Base-by-base conservation (phyloP, 2,329 filamentous ascomycete species). In the Endothia cerciana region DNA sequence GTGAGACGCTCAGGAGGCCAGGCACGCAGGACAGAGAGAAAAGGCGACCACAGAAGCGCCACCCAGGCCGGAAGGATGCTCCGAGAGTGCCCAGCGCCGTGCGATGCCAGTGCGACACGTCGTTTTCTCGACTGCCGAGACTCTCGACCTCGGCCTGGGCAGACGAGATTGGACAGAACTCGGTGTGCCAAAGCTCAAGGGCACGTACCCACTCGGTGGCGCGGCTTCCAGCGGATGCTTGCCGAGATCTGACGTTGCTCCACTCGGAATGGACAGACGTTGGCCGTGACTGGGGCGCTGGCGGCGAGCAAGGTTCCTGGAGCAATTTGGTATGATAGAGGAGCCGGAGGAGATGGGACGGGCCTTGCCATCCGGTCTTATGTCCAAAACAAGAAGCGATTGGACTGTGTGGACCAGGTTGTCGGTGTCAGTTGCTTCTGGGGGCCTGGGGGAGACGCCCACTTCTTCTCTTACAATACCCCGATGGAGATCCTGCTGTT, bases 181-280 rank as follows among this genome's bases (percentile, higher is more conserved):
- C 33, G 33, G 33, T 58, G n/a, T 40, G 33, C n/a, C 22, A 22
- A 22, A 25, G 33, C 36, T 4, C 28, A n/a, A 40, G 33, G 7
- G 6, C n/a, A 25, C 22, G 55, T 11, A 36, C 33, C 64, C 56
- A 49, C 55, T 30, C 15, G 47, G 30, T 55, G 43, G 38, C 62
- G 62, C 62, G 63, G 63, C 62, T 55, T 60, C 28, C 30, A 55
- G 63, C 65, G 65, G 65, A 67, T 67, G 63, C 65, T 65, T 65
- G 59, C 63, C 65, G 63, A 65, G 55, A 60, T 55, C 63, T 61
- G 40, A 62, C 45, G 47, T 49, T 60, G 45, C 40, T 60, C 56
- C 49, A 38, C 45, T 43, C 43, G 51, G 60, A 65, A 56, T 67
- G 65, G 63, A 63, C 63, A 53, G 60, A 40, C 41, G 61, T 59